phyloP scores from a whole-genome alignment of 352 stramenopile species.

The Plasmopara muralis region DNA sequence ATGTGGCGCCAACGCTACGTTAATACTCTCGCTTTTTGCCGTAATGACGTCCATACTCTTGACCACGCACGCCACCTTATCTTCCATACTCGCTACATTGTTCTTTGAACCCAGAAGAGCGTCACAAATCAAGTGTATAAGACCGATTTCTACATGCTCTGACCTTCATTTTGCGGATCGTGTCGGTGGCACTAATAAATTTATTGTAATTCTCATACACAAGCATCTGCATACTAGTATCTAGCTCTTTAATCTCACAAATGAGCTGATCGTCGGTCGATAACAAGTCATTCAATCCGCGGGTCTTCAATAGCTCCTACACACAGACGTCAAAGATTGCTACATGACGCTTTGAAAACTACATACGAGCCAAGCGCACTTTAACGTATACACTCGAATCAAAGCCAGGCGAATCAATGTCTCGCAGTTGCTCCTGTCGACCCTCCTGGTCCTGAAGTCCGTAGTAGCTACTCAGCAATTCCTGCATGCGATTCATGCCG shows the following conservation, averaged over 20 bases:
- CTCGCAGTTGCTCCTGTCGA: conserved; percentile 49
- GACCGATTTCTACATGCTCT: background rate
- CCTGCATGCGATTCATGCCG: conserved; percentile 80
- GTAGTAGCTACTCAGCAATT: conserved; percentile 87
- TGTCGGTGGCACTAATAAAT: conserved; percentile 99
- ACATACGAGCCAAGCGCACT: conserved; percentile 16
- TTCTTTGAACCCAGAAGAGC: conserved; percentile 29
- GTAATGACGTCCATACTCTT: conserved; percentile 87
- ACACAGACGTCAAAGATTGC: conserved; percentile 1
- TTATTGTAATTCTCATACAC: conserved; percentile 99
- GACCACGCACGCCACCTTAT: conserved; percentile 81
- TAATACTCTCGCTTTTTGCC: conserved; percentile 79
- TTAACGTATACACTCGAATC: conserved; percentile 68
- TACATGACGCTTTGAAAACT: conserved; percentile 3
- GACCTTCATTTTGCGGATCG: conserved; percentile 94
- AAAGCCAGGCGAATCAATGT: conserved; percentile 76
- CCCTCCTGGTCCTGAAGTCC: conserved; percentile 72
- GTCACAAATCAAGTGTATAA: background rate
- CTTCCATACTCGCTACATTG: conserved; percentile 89
- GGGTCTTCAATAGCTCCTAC: conserved; percentile 51
- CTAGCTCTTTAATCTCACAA: conserved; percentile 90
- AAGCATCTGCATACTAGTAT: conserved; percentile 99
- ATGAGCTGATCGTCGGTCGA: conserved; percentile 71
- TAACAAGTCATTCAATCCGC: conserved; percentile 68
- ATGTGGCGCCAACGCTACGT: conserved; percentile 78